Evolutionary conservation across 768 basidiomycete species (phyloP).

Genomic region (Rhodosporidiobolus sp.): DNA sequence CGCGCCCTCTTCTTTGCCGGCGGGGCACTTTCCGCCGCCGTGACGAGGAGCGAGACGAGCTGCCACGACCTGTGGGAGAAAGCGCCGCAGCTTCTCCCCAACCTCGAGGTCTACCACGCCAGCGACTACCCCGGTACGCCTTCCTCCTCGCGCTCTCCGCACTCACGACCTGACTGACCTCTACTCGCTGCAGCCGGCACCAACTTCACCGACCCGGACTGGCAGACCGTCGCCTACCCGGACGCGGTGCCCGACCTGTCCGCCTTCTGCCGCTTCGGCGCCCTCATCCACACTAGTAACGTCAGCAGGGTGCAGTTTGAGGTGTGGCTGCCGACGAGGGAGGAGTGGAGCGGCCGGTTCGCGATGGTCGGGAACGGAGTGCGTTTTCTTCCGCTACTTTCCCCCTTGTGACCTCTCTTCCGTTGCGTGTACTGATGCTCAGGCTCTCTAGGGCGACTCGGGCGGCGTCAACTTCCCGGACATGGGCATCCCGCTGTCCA

Average conservation of each 20-base stretch:
- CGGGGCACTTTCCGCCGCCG: neutral
- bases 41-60: neutral
- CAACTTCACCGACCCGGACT: slow-evolving; percentile 23
- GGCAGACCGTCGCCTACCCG: slow-evolving; percentile 9
- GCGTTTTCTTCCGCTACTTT: neutral
- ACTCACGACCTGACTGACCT: neutral
- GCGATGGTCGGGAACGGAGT: slow-evolving; percentile 36
- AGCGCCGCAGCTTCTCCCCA: slow-evolving; percentile 18
- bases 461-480: slow-evolving; percentile 37
- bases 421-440: neutral
- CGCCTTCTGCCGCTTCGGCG: slow-evolving; percentile 41
- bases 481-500: slow-evolving; percentile 26
- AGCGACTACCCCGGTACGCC: slow-evolving; percentile 24
- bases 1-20: neutral
- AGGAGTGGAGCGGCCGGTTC: slow-evolving; percentile 25
- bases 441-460: slow-evolving; percentile 13
- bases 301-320: slow-evolving; percentile 38
- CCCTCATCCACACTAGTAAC: slow-evolving; percentile 38
- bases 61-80: slow-evolving; percentile 24
- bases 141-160: neutral
- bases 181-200: neutral
- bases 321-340: slow-evolving; percentile 34
- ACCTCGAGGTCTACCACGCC: slow-evolving; percentile 33
- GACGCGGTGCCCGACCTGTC: slow-evolving; percentile 19
- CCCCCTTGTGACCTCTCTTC: neutral